Evolutionary conservation across 2,329 filamentous ascomycete species (phyloP), one percentile per base, ranked within the genome.

Genomic region (Cladosporium oxysporum): DNA sequence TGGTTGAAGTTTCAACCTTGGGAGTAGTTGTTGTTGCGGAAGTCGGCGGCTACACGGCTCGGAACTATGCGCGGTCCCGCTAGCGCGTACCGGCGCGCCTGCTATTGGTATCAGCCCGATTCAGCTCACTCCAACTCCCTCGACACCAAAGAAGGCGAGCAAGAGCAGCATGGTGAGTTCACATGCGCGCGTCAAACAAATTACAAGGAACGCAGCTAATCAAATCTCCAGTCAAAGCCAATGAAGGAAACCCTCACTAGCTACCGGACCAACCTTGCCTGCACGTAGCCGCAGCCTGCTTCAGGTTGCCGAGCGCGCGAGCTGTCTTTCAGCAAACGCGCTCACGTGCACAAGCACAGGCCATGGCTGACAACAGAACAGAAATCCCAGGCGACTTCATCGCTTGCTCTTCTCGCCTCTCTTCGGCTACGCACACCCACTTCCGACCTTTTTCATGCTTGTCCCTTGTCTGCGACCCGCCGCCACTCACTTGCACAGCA

Each of bases 331-430:
- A 44, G 21, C 61, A 57, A 41, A 52, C 53, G 62, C 37, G 44
- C 50, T 58, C 61, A 65, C 41, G 62, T 49, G 44, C 59, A 37
- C 11, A 12, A 41, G 47, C 28, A 50, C 31, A 59, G 53, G 47
- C 53, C 53, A 59, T 65, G 62, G 57, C 62, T 65, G 62, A 65
- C 28, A 47, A 44, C 31, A 44, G 62, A 65, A 65, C 62, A 65
- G 62, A 65, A 44, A 59, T 65, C 62, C 57, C 37, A 65, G 53
- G 41, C 41, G 26, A 59, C 23, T 58, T 33, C 33, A 35, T 33
- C 5, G 7, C 61, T 59, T 59, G 62, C 21, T 52, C 62, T 59
- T 65, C 55, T 59, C 53, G 55, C 33, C 52, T 31, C n/a, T 62
- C 60, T 62, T 55, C 44, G 50, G 26, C 31, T 21, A 62, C 26